phyloP scores from a whole-genome alignment of 306 rosid genomes.

The Rosa persica region DNA sequence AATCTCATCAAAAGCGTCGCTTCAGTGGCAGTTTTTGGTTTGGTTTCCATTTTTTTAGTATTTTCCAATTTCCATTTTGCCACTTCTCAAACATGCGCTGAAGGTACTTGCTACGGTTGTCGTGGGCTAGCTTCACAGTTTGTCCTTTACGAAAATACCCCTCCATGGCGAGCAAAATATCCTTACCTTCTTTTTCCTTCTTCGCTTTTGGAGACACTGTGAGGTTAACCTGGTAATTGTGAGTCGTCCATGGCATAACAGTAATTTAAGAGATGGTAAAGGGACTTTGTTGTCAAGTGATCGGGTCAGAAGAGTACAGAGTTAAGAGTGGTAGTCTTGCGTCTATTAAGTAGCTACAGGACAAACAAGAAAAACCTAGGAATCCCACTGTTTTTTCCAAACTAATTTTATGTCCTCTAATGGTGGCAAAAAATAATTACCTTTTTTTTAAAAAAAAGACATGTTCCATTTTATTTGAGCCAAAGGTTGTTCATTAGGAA shows the following conservation, averaged over 20 bases:
- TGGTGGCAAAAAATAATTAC: background rate
- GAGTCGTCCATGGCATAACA: background rate
- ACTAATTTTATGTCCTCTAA: background rate
- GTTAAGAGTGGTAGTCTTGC: background rate
- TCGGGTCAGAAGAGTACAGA: background rate
- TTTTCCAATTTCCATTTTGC: conserved; percentile 1
- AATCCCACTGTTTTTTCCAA: background rate
- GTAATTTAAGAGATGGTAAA: background rate
- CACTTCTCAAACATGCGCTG: conserved; percentile 26
- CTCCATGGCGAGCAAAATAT: background rate
- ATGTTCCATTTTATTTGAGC: background rate
- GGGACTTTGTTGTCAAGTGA: background rate
- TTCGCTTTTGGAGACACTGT: too few species aligned
- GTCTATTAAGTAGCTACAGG: background rate
- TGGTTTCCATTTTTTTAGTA: background rate
- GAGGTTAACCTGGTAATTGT: background rate
- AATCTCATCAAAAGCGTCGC: background rate
- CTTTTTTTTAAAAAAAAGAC: background rate
- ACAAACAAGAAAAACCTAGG: conserved; percentile 2
- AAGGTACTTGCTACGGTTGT: background rate
- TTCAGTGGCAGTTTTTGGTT: conserved; percentile 11
- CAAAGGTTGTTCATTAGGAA: too few species aligned
- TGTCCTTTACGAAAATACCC: background rate
- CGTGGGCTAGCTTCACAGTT: background rate
- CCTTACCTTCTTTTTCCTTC: background rate